Evolutionary conservation across 345 rosid species (phyloP), one percentile per base, ranked within the genome.

Genomic region (Eucalyptus decipiens): DNA sequence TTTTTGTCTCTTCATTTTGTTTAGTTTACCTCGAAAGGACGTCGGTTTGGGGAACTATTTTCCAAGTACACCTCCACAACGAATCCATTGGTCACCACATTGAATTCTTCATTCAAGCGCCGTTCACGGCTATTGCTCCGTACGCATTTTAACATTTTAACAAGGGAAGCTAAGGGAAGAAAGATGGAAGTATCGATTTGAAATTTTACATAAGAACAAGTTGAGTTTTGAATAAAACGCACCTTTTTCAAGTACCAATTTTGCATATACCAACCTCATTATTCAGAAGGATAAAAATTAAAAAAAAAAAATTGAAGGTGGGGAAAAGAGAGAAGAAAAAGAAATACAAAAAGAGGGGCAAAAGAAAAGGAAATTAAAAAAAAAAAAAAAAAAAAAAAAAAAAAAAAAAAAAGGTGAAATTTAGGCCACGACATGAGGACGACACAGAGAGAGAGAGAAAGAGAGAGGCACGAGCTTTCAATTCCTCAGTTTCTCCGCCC

Each of bases 401-500:
- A 67, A 21, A 67, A 67, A 67, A 21, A 67, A 67, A 32, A 18
- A 18, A 5, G 8, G 47, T 40, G 42, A 37, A 76, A 40, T 40
- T 40, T 21, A 43, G 85, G 85, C 43, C 83, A 10, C 45, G 81
- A 21, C 83, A 72, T 19, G 47, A 40, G 42, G 43, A 18, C 26
- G 80, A 34, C 7, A 34, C 4, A 3, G 26, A 34, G 26, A 34
- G 40, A n/a, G 40, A 15, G 72, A 30, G 37, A 30, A 14, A 32
- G 54, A 86, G 58, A 18, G 60, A 3, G 54, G 58, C 19, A 34
- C 32, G 7, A 48, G 30, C 87, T 30, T 62, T 42, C 45, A 11
- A 10, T 28, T 67, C 93, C 93, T 94, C 93, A 72, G 85, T 89
- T 92, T 93, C 95, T 95, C 94, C 96, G 95, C 94, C 95, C 93